phyloP scores from a whole-genome alignment of 2,329 filamentous ascomycete species.

The Ceratocystis variospora region DNA sequence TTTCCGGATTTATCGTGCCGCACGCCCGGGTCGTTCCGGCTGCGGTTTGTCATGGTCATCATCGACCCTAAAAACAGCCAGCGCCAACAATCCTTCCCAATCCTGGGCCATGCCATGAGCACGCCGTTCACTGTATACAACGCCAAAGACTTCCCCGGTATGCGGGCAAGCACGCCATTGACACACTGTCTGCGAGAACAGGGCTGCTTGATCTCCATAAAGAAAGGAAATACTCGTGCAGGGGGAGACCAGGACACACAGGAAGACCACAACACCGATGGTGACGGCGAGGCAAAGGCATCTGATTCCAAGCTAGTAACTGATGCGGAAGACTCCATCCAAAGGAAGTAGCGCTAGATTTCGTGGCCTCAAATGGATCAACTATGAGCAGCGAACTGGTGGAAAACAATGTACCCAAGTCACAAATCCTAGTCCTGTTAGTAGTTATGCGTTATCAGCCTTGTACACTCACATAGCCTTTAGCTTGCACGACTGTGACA shows the following conservation, averaged over 20 bases:
- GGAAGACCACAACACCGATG: slow-evolving; percentile 21
- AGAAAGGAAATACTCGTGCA: slow-evolving; percentile 60
- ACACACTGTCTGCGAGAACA: slow-evolving; percentile 64
- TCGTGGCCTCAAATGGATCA: neutral
- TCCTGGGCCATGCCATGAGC: slow-evolving; percentile 43
- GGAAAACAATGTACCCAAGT: no score
- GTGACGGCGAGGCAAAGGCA: neutral
- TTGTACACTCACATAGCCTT: neutral
- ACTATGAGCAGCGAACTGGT: no score
- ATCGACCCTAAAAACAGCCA: slow-evolving; percentile 37
- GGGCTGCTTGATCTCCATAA: slow-evolving; percentile 72
- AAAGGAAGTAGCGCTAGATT: neutral
- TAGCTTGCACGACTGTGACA: neutral
- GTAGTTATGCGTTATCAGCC: neutral
- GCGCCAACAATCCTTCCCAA: slow-evolving; percentile 37
- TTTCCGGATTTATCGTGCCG: slow-evolving; percentile 72
- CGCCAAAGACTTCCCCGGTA: slow-evolving; percentile 75
- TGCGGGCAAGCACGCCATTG: slow-evolving; percentile 61
- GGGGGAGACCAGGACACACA: slow-evolving; percentile 36
- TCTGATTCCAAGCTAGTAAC: neutral
- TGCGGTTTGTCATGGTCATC: slow-evolving; percentile 60
- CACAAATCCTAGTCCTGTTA: neutral
- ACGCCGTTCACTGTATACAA: slow-evolving; percentile 68
- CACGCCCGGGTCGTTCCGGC: slow-evolving; percentile 59
- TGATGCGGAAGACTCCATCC: neutral